A percentile compares a stretch with the other conserved stretches of the same genome.
Conservation (phyloP, 2,329 filamentous ascomycete species). For the Ilyonectria mors-panacis region DNA sequence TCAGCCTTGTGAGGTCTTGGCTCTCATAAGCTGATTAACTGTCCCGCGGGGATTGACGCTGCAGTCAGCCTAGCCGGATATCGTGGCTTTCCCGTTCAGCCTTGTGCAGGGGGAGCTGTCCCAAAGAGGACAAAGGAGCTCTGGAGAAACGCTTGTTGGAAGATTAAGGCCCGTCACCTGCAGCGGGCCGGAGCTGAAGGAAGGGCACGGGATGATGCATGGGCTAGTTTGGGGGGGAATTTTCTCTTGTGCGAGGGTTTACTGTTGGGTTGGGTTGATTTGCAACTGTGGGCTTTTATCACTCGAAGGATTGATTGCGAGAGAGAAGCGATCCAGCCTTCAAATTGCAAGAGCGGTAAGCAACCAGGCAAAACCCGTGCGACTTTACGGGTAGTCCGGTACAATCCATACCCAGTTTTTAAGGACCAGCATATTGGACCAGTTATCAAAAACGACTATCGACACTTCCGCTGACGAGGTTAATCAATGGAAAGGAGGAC, state of each 20-base stretch:
- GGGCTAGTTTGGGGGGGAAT: not conserved
- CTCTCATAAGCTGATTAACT: not conserved
- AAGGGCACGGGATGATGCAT: not conserved
- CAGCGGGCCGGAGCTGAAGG: not conserved
- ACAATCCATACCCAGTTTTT: not conserved
- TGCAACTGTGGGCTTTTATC: not conserved
- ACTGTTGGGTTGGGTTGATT: not conserved
- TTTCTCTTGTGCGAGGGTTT: not conserved
- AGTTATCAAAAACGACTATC: not conserved
- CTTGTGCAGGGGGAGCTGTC: not conserved
- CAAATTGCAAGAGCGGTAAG: not conserved
- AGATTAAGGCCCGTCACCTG: conserved; percentile 1
- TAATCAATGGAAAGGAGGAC: conserved; percentile 5
- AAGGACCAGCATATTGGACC: not conserved
- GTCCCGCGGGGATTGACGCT: not conserved
- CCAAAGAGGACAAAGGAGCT: not conserved
- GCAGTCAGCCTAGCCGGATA: conserved; percentile 2
- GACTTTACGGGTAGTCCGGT: not conserved
- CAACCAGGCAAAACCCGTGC: not conserved
- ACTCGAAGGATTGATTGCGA: not conserved
- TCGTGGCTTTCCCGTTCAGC: conserved; percentile 7
- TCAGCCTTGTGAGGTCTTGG: conserved; percentile 16
- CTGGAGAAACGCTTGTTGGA: not conserved
- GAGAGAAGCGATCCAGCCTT: not conserved
- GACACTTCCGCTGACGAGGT: not conserved